Evolutionary conservation across 129 eudicot species (phyloP), one percentile per base, ranked within the genome.

Genomic region (Helianthus tuberosus): DNA sequence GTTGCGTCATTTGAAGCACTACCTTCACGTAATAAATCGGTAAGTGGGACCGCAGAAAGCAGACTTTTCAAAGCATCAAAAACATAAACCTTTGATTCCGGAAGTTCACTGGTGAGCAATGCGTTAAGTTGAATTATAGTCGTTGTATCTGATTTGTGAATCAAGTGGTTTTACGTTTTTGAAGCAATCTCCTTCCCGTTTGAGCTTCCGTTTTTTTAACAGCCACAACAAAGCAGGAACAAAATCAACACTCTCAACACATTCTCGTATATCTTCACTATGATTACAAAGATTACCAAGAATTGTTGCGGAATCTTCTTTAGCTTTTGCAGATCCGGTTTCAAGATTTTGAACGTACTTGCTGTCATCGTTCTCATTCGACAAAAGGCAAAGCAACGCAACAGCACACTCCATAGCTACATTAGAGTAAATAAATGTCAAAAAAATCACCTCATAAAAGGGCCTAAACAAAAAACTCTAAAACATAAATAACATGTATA

Each of bases 161-260:
- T 95, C 63, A 95, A 80, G 80, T 95, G 97, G 75, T 91, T 89
- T 60, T 91, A 75, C 66, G 99, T 91, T 88, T 87, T 91, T 53
- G 99, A 96, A 44, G 99, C 99, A 76, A 95, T 95, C 76, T 85
- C 99, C 82, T 95, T 95, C 48, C 99, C 99, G 23, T 91, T 87
- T 38, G 96, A 72, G 90, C 99, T 95, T 52, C 99, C 99, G 51
- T 95, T 95, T 83, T 91, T 95, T 75, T n/a, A 95, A 75, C 52
- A 95, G 87, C 99, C 99, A 95, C 59, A 95, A 82, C 64, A 95
- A 85, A 75, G 99, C 92, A 48, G 99, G 99, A 51, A 95, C 99
- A 47, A 97, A 97, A 82, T 95, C 99, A 68, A 97, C 99, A 87
- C 99, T 91, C 81, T 95, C 99, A 73, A 95, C 99, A 73, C 99